Evolutionary conservation across 805 yeast genomes (phyloP).

Genomic region (Cyberlindnera samutprakarnensis): DNA sequence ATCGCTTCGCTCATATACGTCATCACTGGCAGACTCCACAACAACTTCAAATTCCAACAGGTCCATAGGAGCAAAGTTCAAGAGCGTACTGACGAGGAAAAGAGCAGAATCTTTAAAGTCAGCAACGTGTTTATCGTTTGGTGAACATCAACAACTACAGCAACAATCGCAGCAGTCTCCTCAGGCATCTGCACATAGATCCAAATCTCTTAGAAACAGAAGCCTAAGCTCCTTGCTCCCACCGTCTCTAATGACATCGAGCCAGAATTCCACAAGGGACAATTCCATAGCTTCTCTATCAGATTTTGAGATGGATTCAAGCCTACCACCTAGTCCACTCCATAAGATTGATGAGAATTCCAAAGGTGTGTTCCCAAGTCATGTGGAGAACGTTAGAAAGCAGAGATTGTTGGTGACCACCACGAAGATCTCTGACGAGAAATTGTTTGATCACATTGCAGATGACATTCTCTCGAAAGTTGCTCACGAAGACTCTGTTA

Average conservation of each 20-base stretch:
- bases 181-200: neutral
- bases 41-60: conserved; percentile 7
- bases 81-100: conserved; percentile 7
- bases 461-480: conserved; percentile 17
- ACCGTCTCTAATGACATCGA: neutral
- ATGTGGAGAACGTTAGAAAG: conserved; percentile 4
- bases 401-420: conserved; percentile 1
- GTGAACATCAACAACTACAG: neutral
- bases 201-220: neutral
- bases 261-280: conserved; percentile 14
- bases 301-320: conserved; percentile 15
- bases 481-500: conserved; percentile 5
- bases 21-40: conserved; percentile 17
- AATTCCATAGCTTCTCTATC: conserved; percentile 19
- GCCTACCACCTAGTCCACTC: conserved; percentile 12
- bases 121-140: neutral
- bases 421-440: conserved; percentile 7
- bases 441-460: conserved; percentile 20
- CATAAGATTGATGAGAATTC: conserved; percentile 19
- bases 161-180: neutral
- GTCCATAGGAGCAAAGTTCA: conserved; percentile 8
- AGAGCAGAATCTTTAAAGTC: conserved; percentile 11
- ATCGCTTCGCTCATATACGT: conserved; percentile 16
- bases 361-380: conserved; percentile 9
- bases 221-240: conserved; percentile 3